Evolutionary conservation across 352 stramenopile genomes (phyloP).

Genomic region (Stephanocyclus meneghinianus): DNA sequence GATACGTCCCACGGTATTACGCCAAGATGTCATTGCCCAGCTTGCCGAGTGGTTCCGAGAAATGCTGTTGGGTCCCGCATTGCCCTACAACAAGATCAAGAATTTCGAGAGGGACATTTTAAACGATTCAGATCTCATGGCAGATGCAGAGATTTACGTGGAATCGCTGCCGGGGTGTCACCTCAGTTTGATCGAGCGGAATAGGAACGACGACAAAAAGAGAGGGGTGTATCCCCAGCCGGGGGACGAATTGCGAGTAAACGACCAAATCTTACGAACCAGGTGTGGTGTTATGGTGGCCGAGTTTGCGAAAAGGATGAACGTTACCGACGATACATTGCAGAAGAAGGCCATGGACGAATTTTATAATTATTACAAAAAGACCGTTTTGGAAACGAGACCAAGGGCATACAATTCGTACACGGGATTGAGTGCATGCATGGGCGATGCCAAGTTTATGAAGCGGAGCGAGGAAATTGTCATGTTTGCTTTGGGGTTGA

Average conservation of each 20-base stretch:
- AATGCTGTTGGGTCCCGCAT: conserved; percentile 36
- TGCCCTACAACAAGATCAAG: conserved; percentile 41
- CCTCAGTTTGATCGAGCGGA: conserved; percentile 19
- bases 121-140: conserved; percentile 22
- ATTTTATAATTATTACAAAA: conserved; percentile 39
- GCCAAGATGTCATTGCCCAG: conserved; percentile 15
- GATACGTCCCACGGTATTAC: conserved; percentile 28
- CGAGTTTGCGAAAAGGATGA: conserved; percentile 27
- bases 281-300: conserved; percentile 35
- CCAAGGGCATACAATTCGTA: conserved; percentile 43
- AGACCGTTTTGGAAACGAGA: conserved; percentile 12
- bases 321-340: conserved; percentile 17
- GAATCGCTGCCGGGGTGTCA: conserved; percentile 29
- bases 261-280: conserved; percentile 27
- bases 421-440: conserved; percentile 29
- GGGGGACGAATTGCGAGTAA: conserved; percentile 14
- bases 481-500: conserved; percentile 35
- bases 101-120: conserved; percentile 42
- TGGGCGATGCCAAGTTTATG: conserved; percentile 41
- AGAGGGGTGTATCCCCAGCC: conserved; percentile 29
- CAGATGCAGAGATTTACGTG: conserved; percentile 42
- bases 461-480: conserved; percentile 44
- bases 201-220: conserved; percentile 40
- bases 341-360: conserved; percentile 31
- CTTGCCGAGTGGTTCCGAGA: conserved; percentile 9